Conservation (phyloP, 371 early-diverging fungal species). For the Mucor irregularis region DNA sequence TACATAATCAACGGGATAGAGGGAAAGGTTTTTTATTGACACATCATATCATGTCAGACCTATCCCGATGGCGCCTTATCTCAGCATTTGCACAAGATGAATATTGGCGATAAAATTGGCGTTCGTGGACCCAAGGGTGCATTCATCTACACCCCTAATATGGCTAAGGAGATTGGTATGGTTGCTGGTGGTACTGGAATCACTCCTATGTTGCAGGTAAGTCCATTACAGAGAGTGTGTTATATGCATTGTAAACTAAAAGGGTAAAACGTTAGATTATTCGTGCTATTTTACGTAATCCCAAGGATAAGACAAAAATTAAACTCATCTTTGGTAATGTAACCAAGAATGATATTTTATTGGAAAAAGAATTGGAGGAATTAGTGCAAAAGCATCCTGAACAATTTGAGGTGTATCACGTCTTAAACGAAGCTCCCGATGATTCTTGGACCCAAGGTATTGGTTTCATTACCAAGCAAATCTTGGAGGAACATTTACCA, state of each 20-base stretch:
- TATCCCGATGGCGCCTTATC: slow-evolving; percentile 83
- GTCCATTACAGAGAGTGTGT: too few relatives aligned
- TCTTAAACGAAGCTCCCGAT: slow-evolving; percentile 71
- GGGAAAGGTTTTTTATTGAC: neutral
- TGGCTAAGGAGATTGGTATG: slow-evolving; percentile 82
- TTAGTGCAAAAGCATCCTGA: slow-evolving; percentile 70
- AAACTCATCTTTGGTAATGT: slow-evolving; percentile 21
- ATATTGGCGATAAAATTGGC: slow-evolving; percentile 71
- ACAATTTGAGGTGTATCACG: slow-evolving; percentile 77
- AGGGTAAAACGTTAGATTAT: slow-evolving; percentile 58
- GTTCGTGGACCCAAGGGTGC: slow-evolving; percentile 89
- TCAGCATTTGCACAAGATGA: slow-evolving; percentile 62
- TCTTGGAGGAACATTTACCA: slow-evolving; percentile 71
- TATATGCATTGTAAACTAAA: too few relatives aligned
- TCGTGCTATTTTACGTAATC: slow-evolving; percentile 73
- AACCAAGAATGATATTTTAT: slow-evolving; percentile 56
- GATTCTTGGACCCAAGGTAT: slow-evolving; percentile 73
- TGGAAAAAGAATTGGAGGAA: slow-evolving; percentile 73
- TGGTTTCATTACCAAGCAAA: slow-evolving; percentile 78
- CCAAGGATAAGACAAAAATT: slow-evolving; percentile 22
- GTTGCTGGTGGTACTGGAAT: slow-evolving; percentile 90
- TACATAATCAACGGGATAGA: neutral
- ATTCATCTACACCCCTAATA: slow-evolving; percentile 81
- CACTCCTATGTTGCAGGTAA: slow-evolving; percentile 89
- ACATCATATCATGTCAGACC: slow-evolving; percentile 40